These are phyloP conservation scores for Alternaria gaisen DNA, from an alignment of 2,329 filamentous ascomycete species.

Conservation along the genomic window DNA sequence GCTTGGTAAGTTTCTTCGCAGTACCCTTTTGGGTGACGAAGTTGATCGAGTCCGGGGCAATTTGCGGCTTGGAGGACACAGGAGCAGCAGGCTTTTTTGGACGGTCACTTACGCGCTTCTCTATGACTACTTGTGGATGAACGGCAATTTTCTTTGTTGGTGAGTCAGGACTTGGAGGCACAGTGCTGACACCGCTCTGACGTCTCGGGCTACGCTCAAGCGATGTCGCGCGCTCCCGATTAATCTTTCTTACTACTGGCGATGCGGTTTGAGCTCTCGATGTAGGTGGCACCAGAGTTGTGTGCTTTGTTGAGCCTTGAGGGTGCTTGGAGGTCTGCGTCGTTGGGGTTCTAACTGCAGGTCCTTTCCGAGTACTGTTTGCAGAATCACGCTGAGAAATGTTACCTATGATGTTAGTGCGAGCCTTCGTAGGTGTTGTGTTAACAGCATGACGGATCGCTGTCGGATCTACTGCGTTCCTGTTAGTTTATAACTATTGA, in stretches of 20 bases:
- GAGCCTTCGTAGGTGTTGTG: slow-evolving; percentile 18
- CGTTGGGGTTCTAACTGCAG: not conserved
- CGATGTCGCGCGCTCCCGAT: slow-evolving; percentile 4
- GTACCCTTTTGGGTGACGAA: not conserved
- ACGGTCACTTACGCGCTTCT: not conserved
- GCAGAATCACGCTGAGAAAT: not conserved
- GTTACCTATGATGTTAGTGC: not conserved
- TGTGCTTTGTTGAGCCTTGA: not conserved
- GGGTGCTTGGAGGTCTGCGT: not conserved
- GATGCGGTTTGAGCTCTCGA: not conserved
- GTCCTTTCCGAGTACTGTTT: not conserved
- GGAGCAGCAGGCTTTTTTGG: not conserved
- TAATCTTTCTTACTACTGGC: slow-evolving; percentile 5
- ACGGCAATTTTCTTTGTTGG: not conserved
- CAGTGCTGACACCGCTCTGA: slow-evolving; percentile 14
- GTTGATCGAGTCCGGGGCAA: not conserved
- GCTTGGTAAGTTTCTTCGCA: not conserved
- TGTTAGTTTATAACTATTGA: not conserved
- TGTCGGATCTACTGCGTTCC: not conserved
- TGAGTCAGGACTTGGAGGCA: slow-evolving; percentile 2
- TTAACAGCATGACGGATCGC: slow-evolving; percentile 21
- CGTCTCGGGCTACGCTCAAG: slow-evolving; percentile 12
- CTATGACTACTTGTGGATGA: not conserved
- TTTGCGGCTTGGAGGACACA: not conserved
- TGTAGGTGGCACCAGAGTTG: not conserved